Base-by-base conservation (phyloP, 23 red algal genomes). In the Gracilaria vermiculophylla region DNA sequence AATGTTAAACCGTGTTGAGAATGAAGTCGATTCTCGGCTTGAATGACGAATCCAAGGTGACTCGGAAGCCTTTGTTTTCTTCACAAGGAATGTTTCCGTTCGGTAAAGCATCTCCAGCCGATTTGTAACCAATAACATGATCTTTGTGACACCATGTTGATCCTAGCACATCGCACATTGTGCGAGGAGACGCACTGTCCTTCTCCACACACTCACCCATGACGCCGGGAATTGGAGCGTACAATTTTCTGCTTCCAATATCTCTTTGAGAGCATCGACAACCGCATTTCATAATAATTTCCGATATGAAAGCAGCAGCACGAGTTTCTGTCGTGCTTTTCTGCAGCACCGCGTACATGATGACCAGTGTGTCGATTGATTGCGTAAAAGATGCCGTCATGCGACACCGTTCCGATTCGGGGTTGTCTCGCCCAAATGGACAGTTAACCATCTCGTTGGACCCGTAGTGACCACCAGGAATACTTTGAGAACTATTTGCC, bases 301-400 rank as follows among this genome's bases (percentile, higher is more conserved):
- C 85, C 9, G 66, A 76, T 33, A 89, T 75, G 54, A 89, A 89
- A 49, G 50, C 33, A 13, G 85, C 85, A 76, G 85, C 85, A 25
- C 72, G 49, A 25, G 85, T 67, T 42, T 89, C 85, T 42, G 45
- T 84, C 23, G 16, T 84, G 60, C 62, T 84, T 39, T 84, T 84
- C 37, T 84, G 80, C 67, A 57, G 25, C 6, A 76, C 85, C 12
- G 85, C 85, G 47, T 89, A 89, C 53, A 89, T 62, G 29, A 89
- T 44, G 5, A 89, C 85, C 39, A 89, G 31, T 32, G 53, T 76
- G 27, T 89, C 85, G 21, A 89, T 47, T 36, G 67, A 49, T 24
- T 17, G 32, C 32, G 36, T 32, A 37, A 84, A 84, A 3, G 39
- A 66, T 14, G 80, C 80, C 17, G 80, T 84, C 57, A 84, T 62